Conservation (phyloP, 176 grass and related monocot genomes). For the Tillandsia leiboldiana region DNA sequence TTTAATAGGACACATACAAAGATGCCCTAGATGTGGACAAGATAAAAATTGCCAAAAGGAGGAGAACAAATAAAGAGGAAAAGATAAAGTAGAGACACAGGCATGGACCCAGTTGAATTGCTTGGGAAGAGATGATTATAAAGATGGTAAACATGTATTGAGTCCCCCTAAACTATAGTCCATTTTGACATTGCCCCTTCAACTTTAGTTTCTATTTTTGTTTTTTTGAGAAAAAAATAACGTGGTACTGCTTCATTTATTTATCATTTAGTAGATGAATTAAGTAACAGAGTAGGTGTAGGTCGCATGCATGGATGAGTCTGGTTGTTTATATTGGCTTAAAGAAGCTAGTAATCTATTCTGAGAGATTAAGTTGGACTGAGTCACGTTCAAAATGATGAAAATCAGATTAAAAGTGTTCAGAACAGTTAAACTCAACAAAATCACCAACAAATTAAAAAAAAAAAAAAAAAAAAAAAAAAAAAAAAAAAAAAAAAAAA, state of each 20-base stretch:
- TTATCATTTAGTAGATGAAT: no score
- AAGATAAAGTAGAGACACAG: not conserved
- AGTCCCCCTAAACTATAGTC: no score
- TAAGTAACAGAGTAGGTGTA: not conserved
- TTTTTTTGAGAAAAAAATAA: no score
- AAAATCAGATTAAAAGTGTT: no score
- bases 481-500: not conserved
- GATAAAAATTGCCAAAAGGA: not conserved
- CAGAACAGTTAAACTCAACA: no score
- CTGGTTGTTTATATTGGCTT: not conserved
- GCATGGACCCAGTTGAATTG: not conserved
- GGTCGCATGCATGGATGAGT: not conserved
- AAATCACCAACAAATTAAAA: no score
- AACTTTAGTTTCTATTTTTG: no score
- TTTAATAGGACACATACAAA: not conserved
- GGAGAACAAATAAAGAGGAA: not conserved
- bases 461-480: not conserved
- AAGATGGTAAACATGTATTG: not conserved
- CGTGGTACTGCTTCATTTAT: no score
- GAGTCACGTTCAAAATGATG: no score
- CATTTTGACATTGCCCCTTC: no score
- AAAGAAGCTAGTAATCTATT: no score
- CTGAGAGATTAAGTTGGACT: no score
- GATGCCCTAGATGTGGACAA: not conserved
- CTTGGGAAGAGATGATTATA: not conserved